Evolutionary conservation across 805 yeast species (phyloP), one percentile per base, ranked within the genome.

Genomic region (Nakazawaea ernobii): DNA sequence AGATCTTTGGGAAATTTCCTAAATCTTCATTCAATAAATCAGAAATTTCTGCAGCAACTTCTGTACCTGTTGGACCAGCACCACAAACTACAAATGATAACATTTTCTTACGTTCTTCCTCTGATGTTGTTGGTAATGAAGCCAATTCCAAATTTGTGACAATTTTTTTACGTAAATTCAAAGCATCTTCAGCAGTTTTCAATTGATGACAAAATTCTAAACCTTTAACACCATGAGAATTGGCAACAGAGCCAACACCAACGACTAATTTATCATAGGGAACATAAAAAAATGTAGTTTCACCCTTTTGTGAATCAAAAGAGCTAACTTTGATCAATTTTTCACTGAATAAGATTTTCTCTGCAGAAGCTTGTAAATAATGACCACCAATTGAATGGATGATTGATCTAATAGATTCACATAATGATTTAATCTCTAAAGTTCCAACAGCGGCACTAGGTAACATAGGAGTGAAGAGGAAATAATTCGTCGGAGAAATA

Each of bases 11-110:
- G 62, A 77, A 82, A 45, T 69, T 62, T 48, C 73, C 70, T 55
- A 82, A 62, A 59, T 82, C 88, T 61, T 82, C 87, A 58, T 81
- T 80, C 59, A 82, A 66, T 55, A 82, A 61, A 56, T 82, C 89
- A 54, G 69, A 80, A 28, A 82, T 75, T 62, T 82, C 89, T 30
- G 88, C 86, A 29, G 89, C 88, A 55, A 82, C 74, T 59, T 82
- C 88, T 32, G 80, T 85, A 55, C 88, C 88, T 1, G 88, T 82
- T 46, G 88, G 86, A 39, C 88, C 88, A 51, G 87, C 88, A 52
- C 88, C 88, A 61, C 86, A 81, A 32, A 82, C 75, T 11, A 81
- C 86, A 61, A 82, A 81, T 45, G 82, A 75, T 41, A 82, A 67
- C 50, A 82, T 61, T 49, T 72, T 73, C 56, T 77, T 78, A 53